Evolutionary conservation across 495 filamentous ascomycete genomes (phyloP), one percentile per base, ranked within the genome.

Genomic region (Neurospora hispaniola): DNA sequence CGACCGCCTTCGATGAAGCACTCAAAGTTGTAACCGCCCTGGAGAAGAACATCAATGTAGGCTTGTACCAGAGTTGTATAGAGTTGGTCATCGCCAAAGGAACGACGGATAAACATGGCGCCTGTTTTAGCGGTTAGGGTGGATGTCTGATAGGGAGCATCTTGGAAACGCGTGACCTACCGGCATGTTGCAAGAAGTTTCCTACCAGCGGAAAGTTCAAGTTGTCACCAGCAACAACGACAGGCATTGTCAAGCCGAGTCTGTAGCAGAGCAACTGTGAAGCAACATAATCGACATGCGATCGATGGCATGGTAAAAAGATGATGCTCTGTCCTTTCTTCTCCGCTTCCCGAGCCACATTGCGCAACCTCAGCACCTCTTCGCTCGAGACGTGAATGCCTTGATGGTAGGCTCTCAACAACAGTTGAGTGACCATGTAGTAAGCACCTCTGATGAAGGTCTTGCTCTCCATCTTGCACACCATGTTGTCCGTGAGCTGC

Each of bases 381-480:
- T 97, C 93, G 78, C 92, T 96, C 9, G 93, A 97, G 27, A 98
- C 93, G 79, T 98, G 96, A 70, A 99, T 96, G n/a, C 93, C 96
- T 83, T 98, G 94, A 78, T 98, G 93, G 82, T 99, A 99, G 14
- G 95, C 94, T 72, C 96, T 86, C 14, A 94, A 94, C 72, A 98
- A 84, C 46, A 98, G 86, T 80, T 98, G 94, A 10, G 94, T 95
- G 74, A 86, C 86, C 69, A 97, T 75, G 82, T 97, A 98, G 79
- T 98, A 98, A 70, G 96, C 95, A 18, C 91, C 88, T 35, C 96
- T 84, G 75, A 99, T 98, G 77, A 98, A 98, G 38, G 87, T 84
- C 79, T 95, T 97, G 83, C 91, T 96, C 83, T 99, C 96, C 84
- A 98, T 94, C 82, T 98, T 99, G 87, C 96, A 98, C 71, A 98